Evolutionary conservation across 306 rosid species (phyloP).

Genomic region (Oemleria cerasiformis): DNA sequence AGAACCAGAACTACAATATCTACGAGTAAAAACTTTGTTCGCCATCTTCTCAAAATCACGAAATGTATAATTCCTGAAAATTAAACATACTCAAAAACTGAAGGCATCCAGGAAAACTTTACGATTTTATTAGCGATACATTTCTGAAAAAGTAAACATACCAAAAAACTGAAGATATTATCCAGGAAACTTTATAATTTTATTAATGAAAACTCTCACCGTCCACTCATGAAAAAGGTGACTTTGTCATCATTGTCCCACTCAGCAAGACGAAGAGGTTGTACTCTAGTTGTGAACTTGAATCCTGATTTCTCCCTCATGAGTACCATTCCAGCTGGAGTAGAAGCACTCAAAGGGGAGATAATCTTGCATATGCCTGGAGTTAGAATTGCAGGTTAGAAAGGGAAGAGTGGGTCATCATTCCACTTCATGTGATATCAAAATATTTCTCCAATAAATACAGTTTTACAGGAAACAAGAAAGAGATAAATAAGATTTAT

Average conservation of each 20-base stretch:
- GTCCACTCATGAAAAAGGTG: constrained; percentile 95
- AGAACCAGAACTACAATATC: constrained; percentile 76
- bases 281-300: constrained; percentile 95
- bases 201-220: constrained; percentile 41
- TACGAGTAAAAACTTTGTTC: constrained; percentile 76
- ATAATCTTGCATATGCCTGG: constrained; percentile 92
- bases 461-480: not conserved
- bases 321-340: constrained; percentile 92
- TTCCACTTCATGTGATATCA: constrained; percentile 9
- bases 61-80: too few species aligned
- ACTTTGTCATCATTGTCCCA: constrained; percentile 93
- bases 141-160: constrained; percentile 54
- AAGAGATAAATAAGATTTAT: not conserved
- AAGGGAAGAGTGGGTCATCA: constrained; percentile 6
- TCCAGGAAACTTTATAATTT: constrained; percentile 1
- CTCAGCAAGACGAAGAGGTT: constrained; percentile 97
- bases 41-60: constrained; percentile 96
- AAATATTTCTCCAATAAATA: not conserved
- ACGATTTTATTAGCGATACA: too few species aligned
- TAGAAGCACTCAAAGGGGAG: constrained; percentile 86
- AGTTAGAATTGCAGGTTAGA: constrained; percentile 15
- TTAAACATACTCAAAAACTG: too few species aligned
- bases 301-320: constrained; percentile 90
- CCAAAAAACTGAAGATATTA: constrained; percentile 25
- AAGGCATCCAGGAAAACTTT: too few species aligned